Conservation (phyloP, 768 basidiomycete species). For the Phaffia australis region DNA sequence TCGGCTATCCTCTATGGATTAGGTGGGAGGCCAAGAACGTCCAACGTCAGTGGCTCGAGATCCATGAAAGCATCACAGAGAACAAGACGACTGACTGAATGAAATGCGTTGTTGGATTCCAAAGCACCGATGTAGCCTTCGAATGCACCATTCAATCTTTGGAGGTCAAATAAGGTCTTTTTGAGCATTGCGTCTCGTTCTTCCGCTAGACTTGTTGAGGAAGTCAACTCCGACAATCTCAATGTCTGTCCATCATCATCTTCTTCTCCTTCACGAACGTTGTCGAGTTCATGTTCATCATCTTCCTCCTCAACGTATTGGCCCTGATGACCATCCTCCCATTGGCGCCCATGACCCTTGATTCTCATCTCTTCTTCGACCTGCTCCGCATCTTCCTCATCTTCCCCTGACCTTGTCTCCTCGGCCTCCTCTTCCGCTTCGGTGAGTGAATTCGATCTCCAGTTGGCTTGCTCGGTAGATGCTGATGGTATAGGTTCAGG, state of each 20-base stretch:
- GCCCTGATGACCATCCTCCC: too few relatives aligned
- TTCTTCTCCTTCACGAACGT: neutral
- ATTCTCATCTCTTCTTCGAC: neutral
- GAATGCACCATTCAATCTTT: conserved; percentile 13
- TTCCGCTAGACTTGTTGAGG: neutral
- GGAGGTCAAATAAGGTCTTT: conserved; percentile 7
- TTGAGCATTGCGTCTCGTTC: conserved; percentile 9
- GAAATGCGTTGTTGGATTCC: conserved; percentile 7
- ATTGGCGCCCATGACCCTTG: too few relatives aligned
- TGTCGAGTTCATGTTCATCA: too few relatives aligned
- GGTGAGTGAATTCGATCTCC: neutral
- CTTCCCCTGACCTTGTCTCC: neutral
- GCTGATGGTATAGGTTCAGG: too few relatives aligned
- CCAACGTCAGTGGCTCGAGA: too few relatives aligned
- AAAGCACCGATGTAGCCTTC: conserved; percentile 6
- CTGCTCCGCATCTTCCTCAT: neutral
- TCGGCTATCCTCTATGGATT: too few relatives aligned
- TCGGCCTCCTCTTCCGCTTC: conserved; percentile 7
- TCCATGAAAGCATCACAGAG: too few relatives aligned
- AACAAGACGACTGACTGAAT: conserved; percentile 3
- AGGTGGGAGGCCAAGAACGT: too few relatives aligned
- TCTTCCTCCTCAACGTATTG: too few relatives aligned
- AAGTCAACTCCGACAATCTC: too few relatives aligned
- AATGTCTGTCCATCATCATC: too few relatives aligned
- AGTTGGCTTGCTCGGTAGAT: too few relatives aligned